Evolutionary conservation across 2,329 filamentous ascomycete genomes (phyloP).

Genomic region (Grosmannia serpens): DNA sequence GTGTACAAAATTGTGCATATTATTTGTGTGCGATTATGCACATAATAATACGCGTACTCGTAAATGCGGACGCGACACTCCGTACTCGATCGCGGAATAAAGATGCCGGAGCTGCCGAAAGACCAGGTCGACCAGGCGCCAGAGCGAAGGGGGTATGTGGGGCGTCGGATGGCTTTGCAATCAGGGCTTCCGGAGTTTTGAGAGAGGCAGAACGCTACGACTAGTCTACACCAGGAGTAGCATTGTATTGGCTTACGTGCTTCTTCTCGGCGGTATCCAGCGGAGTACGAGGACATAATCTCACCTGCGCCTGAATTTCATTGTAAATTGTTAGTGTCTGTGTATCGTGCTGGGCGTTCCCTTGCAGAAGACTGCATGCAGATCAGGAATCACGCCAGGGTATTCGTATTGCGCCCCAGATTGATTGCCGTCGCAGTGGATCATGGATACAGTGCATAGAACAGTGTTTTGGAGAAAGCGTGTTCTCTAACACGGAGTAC

Average conservation of each 20-base stretch:
- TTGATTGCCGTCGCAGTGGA: neutral
- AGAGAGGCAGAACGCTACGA: neutral
- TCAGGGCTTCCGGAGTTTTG: neutral
- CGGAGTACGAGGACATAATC: neutral
- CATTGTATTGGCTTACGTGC: neutral
- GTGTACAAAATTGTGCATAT: too few species aligned
- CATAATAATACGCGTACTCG: too few species aligned
- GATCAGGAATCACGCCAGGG: neutral
- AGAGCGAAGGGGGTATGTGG: neutral
- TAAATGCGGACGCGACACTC: neutral
- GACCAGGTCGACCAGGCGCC: neutral
- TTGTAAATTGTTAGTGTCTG: neutral
- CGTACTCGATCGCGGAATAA: neutral
- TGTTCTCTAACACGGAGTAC: neutral
- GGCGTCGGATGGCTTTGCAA: neutral
- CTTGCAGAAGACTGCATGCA: neutral
- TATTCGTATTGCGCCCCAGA: neutral
- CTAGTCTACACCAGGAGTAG: neutral
- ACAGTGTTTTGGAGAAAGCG: neutral
- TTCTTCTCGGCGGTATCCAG: neutral
- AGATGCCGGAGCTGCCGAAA: neutral
- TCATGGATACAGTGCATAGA: neutral
- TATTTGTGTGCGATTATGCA: too few species aligned
- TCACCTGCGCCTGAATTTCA: neutral
- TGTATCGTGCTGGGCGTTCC: neutral